Percentiles rank a stretch among this genome's conserved stretches.
These are phyloP conservation scores for Penicillium griseofulvum DNA, from an alignment of 2,329 filamentous ascomycete species.

Conservation along the genomic window DNA sequence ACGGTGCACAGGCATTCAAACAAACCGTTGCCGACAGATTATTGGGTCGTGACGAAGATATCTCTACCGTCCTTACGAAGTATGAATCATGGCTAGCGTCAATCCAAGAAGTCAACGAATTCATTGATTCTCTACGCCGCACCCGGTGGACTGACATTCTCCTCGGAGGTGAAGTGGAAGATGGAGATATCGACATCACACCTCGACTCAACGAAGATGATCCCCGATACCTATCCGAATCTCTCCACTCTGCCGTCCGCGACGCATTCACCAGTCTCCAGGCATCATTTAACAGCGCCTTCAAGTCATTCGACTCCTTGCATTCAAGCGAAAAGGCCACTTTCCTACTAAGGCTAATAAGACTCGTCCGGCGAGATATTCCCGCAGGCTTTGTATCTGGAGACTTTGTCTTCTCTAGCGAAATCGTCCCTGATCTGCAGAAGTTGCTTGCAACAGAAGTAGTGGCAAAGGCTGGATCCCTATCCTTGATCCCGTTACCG, in stretches of 20 bases:
- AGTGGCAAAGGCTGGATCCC: constrained; percentile 42
- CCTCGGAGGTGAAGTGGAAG: constrained; percentile 41
- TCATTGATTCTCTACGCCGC: constrained; percentile 36
- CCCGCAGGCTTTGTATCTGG: constrained; percentile 50
- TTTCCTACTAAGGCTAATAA: constrained; percentile 70
- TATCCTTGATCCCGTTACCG: constrained; percentile 33
- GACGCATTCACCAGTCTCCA: constrained; percentile 58
- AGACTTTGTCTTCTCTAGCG: constrained; percentile 54
- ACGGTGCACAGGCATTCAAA: constrained; percentile 67
- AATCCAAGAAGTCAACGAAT: constrained; percentile 53
- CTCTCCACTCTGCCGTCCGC: constrained; percentile 56
- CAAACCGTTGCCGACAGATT: constrained; percentile 65
- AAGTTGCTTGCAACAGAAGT: constrained; percentile 57
- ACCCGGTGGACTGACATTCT: constrained; percentile 39
- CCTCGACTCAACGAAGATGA: constrained; percentile 68
- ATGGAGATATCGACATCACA: constrained; percentile 34
- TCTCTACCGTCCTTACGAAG: constrained; percentile 59
- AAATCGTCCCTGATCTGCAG: constrained; percentile 65
- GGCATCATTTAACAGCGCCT: constrained; percentile 41
- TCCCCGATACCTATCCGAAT: constrained; percentile 60
- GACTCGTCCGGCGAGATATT: constrained; percentile 68
- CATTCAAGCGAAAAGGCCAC: constrained; percentile 51
- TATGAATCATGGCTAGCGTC: constrained; percentile 74
- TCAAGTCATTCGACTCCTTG: constrained; percentile 48
- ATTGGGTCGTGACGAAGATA: constrained; percentile 68